A percentile compares a stretch with the other conserved stretches of the same genome.
Evolutionary conservation across 192 early-diverging fungal species (phyloP).

Genomic region (Backusella tuberculispora): DNA sequence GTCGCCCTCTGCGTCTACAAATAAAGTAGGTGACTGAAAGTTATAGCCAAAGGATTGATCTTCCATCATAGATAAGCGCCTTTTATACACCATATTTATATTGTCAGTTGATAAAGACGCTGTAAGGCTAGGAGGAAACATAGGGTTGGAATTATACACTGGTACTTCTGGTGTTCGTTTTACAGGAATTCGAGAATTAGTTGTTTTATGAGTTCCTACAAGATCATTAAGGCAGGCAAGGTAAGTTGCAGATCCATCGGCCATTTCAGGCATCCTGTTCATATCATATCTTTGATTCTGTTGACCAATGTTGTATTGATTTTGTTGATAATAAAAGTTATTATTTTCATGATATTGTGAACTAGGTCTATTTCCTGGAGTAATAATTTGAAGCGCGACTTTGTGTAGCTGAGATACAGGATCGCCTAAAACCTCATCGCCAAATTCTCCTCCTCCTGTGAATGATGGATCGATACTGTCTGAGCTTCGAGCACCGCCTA

Average conservation of each 20-base stretch:
- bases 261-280: constrained; percentile 39
- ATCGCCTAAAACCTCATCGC: constrained; percentile 67
- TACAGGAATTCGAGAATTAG: constrained; percentile 48
- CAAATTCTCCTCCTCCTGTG: constrained; percentile 38
- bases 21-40: background rate
- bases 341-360: background rate
- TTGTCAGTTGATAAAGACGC: background rate
- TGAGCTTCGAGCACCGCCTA: constrained; percentile 55
- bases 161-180: constrained; percentile 25
- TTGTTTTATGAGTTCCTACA: constrained; percentile 66
- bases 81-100: background rate
- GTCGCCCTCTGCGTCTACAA: background rate
- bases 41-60: constrained; percentile 10
- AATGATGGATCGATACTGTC: constrained; percentile 5
- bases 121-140: constrained; percentile 4
- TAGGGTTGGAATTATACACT: background rate
- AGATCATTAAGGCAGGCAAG: constrained; percentile 71
- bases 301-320: background rate
- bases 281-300: constrained; percentile 7
- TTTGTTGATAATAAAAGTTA: constrained; percentile 32
- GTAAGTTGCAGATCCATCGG: constrained; percentile 50
- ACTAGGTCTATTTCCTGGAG: background rate
- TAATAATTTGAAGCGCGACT: constrained; percentile 77
- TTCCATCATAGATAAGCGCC: constrained; percentile 10
- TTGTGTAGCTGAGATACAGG: constrained; percentile 90